Base-by-base conservation (phyloP, 805 yeast species). In the Candida xiaguanensis region DNA sequence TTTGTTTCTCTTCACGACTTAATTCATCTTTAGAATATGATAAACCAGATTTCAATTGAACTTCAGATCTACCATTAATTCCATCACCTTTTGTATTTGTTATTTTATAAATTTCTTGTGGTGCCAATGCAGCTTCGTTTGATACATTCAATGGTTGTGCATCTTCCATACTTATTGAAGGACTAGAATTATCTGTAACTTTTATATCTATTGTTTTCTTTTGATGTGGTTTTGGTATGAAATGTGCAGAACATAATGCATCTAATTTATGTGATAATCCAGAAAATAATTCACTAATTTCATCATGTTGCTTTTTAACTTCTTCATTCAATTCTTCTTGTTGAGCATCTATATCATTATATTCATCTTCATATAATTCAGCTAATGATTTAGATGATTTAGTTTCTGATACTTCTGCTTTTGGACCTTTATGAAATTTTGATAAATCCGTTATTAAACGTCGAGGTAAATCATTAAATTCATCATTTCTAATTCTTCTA, bases 241-340 rank as follows among this genome's bases (percentile, higher is more conserved):
- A 93, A 58, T 89, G 95, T 47, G 96, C 95, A n/a, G 97, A 89
- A 36, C 95, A 80, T 41, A 91, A 70, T 4, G 96, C 80, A 60
- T 93, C 98, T 36, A 91, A 75, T 50, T 83, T 84, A 53, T 83
- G 80, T 35, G 75, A 72, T 25, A 91, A 67, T 9, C 67, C 67
- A 32, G 74, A 72, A 55, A 78, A 89, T 42, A 91, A 55, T 25
- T 72, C 79, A 12, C 74, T 65, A 38, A 93, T 81, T 58, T 90
- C 97, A 42, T 78, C 75, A 58, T 93, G 98, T 5, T 85, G 82
- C 36, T 72, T 73, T 39, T 78, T 70, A 22, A 85, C 61, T 53
- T 83, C 87, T 42, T 82, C 93, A 26, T 73, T 72, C 16, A 74
- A 67, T 35, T 70, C 79, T 40, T 71, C 57, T 23, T 70, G 69